Evolutionary conservation across 1,139 yeast genomes (phyloP).

Genomic region (Sugiyamaella sp.): DNA sequence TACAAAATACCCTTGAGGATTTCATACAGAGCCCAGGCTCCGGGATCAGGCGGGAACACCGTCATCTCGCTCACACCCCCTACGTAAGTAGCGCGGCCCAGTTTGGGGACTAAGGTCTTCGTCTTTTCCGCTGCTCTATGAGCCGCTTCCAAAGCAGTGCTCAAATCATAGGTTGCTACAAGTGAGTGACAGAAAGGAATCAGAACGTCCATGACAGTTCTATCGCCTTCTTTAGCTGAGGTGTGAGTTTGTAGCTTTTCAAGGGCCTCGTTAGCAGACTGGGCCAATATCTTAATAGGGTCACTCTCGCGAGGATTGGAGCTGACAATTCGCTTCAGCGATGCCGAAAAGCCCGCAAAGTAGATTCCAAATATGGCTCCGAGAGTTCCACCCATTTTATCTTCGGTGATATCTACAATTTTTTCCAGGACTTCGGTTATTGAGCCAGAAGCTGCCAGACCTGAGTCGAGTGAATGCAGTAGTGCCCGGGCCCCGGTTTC

Average conservation of each 20-base stretch:
- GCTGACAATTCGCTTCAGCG: constrained; percentile 36
- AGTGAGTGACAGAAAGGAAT: constrained; percentile 51
- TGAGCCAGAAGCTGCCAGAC: constrained; percentile 38
- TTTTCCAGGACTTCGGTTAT: constrained; percentile 35
- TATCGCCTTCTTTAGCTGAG: constrained; percentile 53
- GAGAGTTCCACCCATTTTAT: constrained; percentile 59
- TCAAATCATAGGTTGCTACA: constrained; percentile 38
- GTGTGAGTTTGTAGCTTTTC: constrained; percentile 49
- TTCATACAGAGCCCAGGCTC: constrained; percentile 48
- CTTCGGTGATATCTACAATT: constrained; percentile 46
- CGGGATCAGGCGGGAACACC: constrained; percentile 54
- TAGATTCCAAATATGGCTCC: constrained; percentile 55
- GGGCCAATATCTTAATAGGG: constrained; percentile 2
- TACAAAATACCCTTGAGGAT: constrained; percentile 29
- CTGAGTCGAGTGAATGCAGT: constrained; percentile 42
- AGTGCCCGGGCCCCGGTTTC: constrained; percentile 50
- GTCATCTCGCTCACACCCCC: constrained; percentile 40
- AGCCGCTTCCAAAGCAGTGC: constrained; percentile 45
- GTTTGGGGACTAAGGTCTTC: constrained; percentile 47
- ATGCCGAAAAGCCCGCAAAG: constrained; percentile 49
- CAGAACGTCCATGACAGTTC: constrained; percentile 58
- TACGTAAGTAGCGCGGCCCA: constrained; percentile 54
- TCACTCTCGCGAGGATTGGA: background rate
- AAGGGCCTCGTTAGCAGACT: constrained; percentile 39
- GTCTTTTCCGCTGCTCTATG: constrained; percentile 49